Evolutionary conservation across 768 basidiomycete genomes (phyloP), one percentile per base, ranked within the genome.

Genomic region (Calocybe indica): DNA sequence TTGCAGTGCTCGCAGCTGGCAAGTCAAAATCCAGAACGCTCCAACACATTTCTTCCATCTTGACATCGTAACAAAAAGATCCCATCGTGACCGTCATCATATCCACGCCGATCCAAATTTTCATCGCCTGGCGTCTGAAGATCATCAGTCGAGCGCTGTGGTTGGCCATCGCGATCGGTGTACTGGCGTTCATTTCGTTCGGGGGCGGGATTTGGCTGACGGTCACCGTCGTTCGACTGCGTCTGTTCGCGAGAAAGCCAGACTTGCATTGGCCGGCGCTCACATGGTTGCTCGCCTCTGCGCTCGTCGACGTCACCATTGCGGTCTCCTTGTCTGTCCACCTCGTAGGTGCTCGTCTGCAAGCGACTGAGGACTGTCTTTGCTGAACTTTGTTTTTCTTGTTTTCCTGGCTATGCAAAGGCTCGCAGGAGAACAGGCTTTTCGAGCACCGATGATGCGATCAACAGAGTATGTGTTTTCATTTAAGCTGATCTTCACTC

Each of bases 91-190:
- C 66, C 1, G 62, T 74, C 6, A 39, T 57, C 2, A 57, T 59
- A 10, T 76, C 73, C 2, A 74, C 72, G 6, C 72, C 73, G 0
- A 74, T 76, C 13, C 74, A 76, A 55, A 52, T 76, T 7, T 74
- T 73, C 58, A 66, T 74, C 41, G 72, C 72, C 0, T 72, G 70
- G 66, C 61, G 72, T 40, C 71, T 74, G 36, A 61, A 56, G 45
- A 54, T 71, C 10, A 60, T 76, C 32, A 74, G 70, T 29, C 70
- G 69, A 49, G 63, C 62, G 1, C 62, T 54, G 11, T 64, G 65
- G 55, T 51, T 74, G 6, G 61, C 71, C 0, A 46, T 52, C 1
- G 35, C 65, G 22, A 63, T 74, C 32, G 52, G 58, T 11, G 37
- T 60, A 11, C 58, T 74, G n/a, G 62, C 70, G 3, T 5, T 73